Evolutionary conservation across 768 basidiomycete genomes (phyloP).

Genomic region (Pulveroboletus sp.): DNA sequence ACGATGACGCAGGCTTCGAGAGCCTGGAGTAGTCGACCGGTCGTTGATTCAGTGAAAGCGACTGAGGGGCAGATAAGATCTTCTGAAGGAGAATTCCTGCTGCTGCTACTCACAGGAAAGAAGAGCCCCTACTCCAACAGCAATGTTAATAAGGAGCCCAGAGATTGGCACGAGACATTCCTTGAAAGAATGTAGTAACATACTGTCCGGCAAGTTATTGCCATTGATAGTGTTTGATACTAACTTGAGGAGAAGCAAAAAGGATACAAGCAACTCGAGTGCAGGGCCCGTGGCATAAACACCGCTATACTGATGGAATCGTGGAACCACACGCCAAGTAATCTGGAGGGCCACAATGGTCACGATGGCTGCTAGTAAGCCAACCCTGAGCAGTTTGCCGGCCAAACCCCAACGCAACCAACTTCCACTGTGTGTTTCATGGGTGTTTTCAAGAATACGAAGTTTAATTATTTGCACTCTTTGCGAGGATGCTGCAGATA

Average conservation of each 20-base stretch:
- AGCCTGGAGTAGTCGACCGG: conserved; percentile 66
- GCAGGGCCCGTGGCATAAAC: conserved; percentile 57
- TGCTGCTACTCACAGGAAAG: conserved; percentile 47
- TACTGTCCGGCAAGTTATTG: conserved; percentile 33
- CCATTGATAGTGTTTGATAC: conserved; percentile 49
- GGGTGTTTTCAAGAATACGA: conserved; percentile 13
- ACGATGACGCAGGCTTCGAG: conserved; percentile 60
- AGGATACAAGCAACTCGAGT: conserved; percentile 55
- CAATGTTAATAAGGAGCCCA: conserved; percentile 49
- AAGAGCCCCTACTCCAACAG: conserved; percentile 54
- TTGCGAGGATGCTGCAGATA: conserved; percentile 28
- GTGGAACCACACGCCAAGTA: conserved; percentile 51
- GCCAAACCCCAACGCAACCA: conserved; percentile 63
- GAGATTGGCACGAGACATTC: conserved; percentile 48
- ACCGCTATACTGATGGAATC: conserved; percentile 36
- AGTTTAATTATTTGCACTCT: conserved; percentile 11
- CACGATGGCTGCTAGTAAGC: conserved; percentile 42
- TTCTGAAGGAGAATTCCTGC: background rate
- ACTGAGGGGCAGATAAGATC: conserved; percentile 37
- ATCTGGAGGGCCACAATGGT: conserved; percentile 55
- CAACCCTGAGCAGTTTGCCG: conserved; percentile 51
- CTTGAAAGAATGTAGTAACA: conserved; percentile 42
- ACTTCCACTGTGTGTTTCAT: conserved; percentile 48
- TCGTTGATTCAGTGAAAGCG: conserved; percentile 60
- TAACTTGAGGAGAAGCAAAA: conserved; percentile 59